phyloP scores from a whole-genome alignment of 306 rosid species.

The Luffa aegyptiaca region DNA sequence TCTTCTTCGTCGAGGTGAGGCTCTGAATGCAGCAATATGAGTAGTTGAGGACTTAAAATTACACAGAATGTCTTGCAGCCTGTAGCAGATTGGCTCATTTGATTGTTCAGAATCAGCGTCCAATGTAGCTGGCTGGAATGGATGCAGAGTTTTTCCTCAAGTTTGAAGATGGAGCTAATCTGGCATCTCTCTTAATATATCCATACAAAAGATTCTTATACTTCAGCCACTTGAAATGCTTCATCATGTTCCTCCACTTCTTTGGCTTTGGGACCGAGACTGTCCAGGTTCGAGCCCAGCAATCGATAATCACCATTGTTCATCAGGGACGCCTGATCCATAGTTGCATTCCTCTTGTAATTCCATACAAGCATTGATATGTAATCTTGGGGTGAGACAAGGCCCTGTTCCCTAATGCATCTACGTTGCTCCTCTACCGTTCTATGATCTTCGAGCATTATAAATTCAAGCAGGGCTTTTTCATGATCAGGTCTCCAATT shows the following conservation, averaged over 20 bases:
- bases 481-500: constrained; percentile 92
- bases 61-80: background rate
- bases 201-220: background rate
- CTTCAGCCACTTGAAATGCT: background rate
- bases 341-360: constrained; percentile 58
- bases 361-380: constrained; percentile 98
- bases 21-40: background rate
- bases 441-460: constrained; percentile 66
- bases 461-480: constrained; percentile 71
- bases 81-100: background rate
- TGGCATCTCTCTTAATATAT: background rate
- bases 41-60: background rate
- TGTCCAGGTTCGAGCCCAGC: constrained; percentile 30
- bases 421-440: constrained; percentile 61
- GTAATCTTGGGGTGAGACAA: constrained; percentile 83
- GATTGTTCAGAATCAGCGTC: background rate
- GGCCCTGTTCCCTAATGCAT: constrained; percentile 65
- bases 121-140: background rate
- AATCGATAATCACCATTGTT: constrained; percentile 25
- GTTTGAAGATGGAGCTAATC: background rate
- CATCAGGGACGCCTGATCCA: constrained; percentile 41
- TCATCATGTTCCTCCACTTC: constrained; percentile 2
- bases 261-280: constrained; percentile 12
- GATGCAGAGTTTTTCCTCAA: background rate
- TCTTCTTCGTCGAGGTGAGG: background rate